These are phyloP conservation scores for Glarea lozoyensis DNA, from an alignment of 495 filamentous ascomycete species.

Conservation along the genomic window DNA sequence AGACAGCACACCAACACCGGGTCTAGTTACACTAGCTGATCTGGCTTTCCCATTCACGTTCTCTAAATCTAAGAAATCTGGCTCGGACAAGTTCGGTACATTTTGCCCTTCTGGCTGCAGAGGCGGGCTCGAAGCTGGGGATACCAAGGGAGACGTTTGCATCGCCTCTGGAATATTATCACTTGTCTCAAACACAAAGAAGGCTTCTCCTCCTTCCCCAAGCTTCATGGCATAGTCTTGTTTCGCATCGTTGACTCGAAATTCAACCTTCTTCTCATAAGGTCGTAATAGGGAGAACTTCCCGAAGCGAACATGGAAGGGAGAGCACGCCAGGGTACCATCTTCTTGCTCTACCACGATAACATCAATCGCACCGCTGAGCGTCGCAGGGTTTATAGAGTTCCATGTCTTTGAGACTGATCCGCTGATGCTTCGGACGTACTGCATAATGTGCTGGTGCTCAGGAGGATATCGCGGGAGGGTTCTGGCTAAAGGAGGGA, in stretches of 20 bases:
- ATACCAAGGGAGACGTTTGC: constrained; percentile 90
- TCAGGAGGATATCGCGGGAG: background rate
- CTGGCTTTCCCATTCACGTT: constrained; percentile 23
- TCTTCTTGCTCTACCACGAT: constrained; percentile 98
- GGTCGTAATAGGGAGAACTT: constrained; percentile 95
- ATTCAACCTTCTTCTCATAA: constrained; percentile 98
- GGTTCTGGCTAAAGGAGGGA: background rate
- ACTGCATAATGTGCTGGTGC: constrained; percentile 61
- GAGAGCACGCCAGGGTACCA: constrained; percentile 79
- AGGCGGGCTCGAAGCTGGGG: constrained; percentile 73
- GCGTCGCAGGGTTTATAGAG: constrained; percentile 94
- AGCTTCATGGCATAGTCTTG: constrained; percentile 97
- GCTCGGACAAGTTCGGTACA: constrained; percentile 59
- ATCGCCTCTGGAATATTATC: constrained; percentile 79
- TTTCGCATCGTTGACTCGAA: constrained; percentile 84
- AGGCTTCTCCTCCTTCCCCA: constrained; percentile 93
- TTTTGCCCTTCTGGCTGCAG: constrained; percentile 46
- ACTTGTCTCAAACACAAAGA: constrained; percentile 95
- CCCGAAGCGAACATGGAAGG: constrained; percentile 97
- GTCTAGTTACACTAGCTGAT: constrained; percentile 17
- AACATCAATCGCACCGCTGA: constrained; percentile 97
- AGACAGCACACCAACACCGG: constrained; percentile 12
- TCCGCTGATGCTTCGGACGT: constrained; percentile 91
- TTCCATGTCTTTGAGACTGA: constrained; percentile 99
- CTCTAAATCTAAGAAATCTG: constrained; percentile 72